These are phyloP conservation scores for Gymnopilus junonius DNA, from an alignment of 768 basidiomycete species.

Conservation along the genomic window DNA sequence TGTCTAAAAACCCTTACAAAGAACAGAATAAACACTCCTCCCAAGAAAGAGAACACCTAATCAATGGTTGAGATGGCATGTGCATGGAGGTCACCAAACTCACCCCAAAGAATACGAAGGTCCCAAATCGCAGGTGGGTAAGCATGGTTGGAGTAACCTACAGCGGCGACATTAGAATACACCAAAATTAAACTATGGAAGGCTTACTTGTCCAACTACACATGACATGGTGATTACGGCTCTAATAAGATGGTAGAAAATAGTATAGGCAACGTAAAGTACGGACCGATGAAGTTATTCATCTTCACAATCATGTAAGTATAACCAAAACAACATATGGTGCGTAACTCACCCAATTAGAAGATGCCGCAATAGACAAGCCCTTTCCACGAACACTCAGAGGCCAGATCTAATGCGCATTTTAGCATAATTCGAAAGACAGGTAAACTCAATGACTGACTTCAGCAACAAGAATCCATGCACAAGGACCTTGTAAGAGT, in stretches of 20 bases:
- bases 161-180: not conserved
- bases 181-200: not conserved
- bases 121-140: slow-evolving; percentile 64
- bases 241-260: not conserved
- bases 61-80: not conserved
- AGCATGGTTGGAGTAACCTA: slow-evolving; percentile 76
- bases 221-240: not conserved
- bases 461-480: slow-evolving; percentile 80
- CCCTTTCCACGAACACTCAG: slow-evolving; percentile 77
- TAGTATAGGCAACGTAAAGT: not conserved
- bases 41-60: slow-evolving; percentile 67
- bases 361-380: slow-evolving; percentile 73
- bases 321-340: not conserved
- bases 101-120: slow-evolving; percentile 80
- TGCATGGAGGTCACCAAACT: slow-evolving; percentile 19
- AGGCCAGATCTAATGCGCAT: slow-evolving; percentile 56
- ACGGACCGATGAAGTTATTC: slow-evolving; percentile 76
- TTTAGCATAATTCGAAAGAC: not conserved
- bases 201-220: slow-evolving; percentile 52
- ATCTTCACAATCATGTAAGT: slow-evolving; percentile 45
- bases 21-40: slow-evolving; percentile 68
- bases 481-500: slow-evolving; percentile 47
- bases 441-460: slow-evolving; percentile 9
- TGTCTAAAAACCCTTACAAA: slow-evolving; percentile 45
- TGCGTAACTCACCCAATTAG: slow-evolving; percentile 64